These are phyloP conservation scores for Chamaecyparis obtusa DNA, from an alignment of 75 land plant species.

Conservation along the genomic window DNA sequence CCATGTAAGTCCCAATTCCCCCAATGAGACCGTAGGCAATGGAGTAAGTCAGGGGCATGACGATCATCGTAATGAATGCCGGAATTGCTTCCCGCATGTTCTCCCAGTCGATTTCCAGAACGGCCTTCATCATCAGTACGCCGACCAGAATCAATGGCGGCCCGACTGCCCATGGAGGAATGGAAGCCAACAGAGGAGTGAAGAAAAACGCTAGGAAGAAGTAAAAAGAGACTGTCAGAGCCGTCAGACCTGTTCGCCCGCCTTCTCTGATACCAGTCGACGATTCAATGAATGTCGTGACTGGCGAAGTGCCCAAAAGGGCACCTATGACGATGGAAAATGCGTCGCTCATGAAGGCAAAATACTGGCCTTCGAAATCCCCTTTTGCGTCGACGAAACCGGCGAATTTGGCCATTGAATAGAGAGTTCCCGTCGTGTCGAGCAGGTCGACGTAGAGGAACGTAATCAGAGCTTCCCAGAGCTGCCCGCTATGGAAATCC, in stretches of 20 bases:
- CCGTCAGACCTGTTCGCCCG: constrained; percentile 29
- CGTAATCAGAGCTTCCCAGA: constrained; percentile 30
- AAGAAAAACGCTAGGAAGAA: constrained; percentile 31
- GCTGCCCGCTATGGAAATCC: constrained; percentile 4
- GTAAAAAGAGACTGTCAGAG: constrained; percentile 21
- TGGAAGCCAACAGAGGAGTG: constrained; percentile 36
- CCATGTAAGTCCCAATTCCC: constrained; percentile 56
- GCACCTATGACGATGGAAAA: constrained; percentile 20
- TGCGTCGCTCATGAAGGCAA: constrained; percentile 42
- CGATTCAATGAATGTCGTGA: constrained; percentile 35
- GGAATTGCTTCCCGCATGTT: constrained; percentile 66
- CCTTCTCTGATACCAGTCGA: constrained; percentile 34
- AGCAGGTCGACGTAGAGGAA: constrained; percentile 39
- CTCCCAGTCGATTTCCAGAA: constrained; percentile 62
- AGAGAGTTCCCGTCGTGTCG: constrained; percentile 34
- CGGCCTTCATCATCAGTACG: constrained; percentile 82
- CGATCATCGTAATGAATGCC: constrained; percentile 65
- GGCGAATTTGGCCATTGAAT: constrained; percentile 39
- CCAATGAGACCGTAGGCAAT: constrained; percentile 75
- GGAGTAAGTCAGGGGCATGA: constrained; percentile 80
- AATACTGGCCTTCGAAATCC: constrained; percentile 32
- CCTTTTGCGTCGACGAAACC: constrained; percentile 19
- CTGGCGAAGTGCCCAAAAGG: constrained; percentile 32
- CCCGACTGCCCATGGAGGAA: constrained; percentile 49
- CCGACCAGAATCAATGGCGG: constrained; percentile 50